Evolutionary conservation across 140 eudicot genomes (phyloP).

Genomic region (Eryngium alpinum): DNA sequence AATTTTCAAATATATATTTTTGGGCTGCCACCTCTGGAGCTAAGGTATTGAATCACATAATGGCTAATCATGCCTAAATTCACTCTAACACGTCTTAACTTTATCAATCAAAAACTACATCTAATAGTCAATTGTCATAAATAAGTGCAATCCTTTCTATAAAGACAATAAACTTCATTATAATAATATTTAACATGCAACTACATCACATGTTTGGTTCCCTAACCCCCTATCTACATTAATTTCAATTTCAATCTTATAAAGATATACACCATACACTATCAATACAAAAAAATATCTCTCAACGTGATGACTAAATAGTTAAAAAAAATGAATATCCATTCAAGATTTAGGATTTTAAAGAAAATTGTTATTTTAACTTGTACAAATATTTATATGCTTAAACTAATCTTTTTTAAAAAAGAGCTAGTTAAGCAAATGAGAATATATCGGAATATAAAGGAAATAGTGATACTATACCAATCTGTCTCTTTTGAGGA

Average conservation of each 20-base stretch:
- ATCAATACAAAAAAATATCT: not conserved
- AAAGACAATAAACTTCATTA: too few species aligned
- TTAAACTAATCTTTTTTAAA: not conserved
- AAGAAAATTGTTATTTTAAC: not conserved
- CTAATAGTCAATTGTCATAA: too few species aligned
- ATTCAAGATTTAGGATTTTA: not conserved
- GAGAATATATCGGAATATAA: not conserved
- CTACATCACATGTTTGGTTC: not conserved
- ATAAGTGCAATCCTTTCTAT: too few species aligned
- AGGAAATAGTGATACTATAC: conserved; percentile 15
- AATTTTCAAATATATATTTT: not conserved
- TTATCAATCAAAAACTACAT: too few species aligned
- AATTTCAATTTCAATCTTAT: not conserved
- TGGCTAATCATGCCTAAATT: too few species aligned
- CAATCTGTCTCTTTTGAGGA: conserved; percentile 40
- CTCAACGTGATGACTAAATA: not conserved
- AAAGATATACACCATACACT: not conserved
- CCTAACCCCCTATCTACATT: not conserved
- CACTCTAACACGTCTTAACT: too few species aligned
- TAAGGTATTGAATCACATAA: not conserved
- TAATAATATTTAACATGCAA: not conserved
- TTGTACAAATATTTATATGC: not conserved
- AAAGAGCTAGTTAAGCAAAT: not conserved
- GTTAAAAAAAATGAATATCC: not conserved
- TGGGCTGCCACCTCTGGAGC: not conserved